A percentile compares a stretch with the other conserved stretches of the same genome.
These are phyloP conservation scores for Mariannaea elegans DNA, from an alignment of 2,329 filamentous ascomycete genomes.

Conservation along the genomic window DNA sequence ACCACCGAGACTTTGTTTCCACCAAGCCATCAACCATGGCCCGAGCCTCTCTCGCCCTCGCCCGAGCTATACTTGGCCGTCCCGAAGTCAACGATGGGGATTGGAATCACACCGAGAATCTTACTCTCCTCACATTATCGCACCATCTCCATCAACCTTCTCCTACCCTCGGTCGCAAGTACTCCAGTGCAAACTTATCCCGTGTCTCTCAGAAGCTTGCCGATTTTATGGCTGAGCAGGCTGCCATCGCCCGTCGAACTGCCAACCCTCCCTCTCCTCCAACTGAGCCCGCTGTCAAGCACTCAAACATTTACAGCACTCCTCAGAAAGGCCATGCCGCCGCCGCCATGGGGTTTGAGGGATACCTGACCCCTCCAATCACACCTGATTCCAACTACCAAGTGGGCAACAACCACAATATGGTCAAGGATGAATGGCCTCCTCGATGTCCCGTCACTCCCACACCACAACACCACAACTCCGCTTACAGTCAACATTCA, in stretches of 20 bases:
- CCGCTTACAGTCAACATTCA: conserved; percentile 44
- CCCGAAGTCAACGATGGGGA: conserved; percentile 79
- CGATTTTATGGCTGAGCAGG: conserved; percentile 68
- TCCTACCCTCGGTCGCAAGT: conserved; percentile 66
- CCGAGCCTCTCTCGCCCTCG: conserved; percentile 83
- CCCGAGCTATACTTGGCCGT: conserved; percentile 84
- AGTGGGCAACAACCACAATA: conserved; percentile 51
- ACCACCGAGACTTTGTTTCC: conserved; percentile 96
- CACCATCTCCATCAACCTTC: conserved; percentile 69
- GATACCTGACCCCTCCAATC: conserved; percentile 86
- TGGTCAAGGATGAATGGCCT: conserved; percentile 59
- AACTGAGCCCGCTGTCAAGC: conserved; percentile 61
- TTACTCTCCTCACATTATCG: conserved; percentile 68
- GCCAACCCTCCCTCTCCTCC: conserved; percentile 68
- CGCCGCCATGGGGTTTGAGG: conserved; percentile 70
- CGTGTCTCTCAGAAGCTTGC: conserved; percentile 64
- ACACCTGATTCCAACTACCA: conserved; percentile 77
- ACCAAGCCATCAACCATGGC: conserved; percentile 92
- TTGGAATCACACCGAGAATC: conserved; percentile 78
- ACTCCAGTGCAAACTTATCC: conserved; percentile 62
- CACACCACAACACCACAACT: conserved; percentile 58
- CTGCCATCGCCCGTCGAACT: conserved; percentile 60
- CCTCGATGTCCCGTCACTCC: conserved; percentile 71
- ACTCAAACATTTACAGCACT: conserved; percentile 75
- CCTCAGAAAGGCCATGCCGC: conserved; percentile 79